Base-by-base conservation (phyloP, 2,329 filamentous ascomycete species). In the Bimuria novae-zelandiae region DNA sequence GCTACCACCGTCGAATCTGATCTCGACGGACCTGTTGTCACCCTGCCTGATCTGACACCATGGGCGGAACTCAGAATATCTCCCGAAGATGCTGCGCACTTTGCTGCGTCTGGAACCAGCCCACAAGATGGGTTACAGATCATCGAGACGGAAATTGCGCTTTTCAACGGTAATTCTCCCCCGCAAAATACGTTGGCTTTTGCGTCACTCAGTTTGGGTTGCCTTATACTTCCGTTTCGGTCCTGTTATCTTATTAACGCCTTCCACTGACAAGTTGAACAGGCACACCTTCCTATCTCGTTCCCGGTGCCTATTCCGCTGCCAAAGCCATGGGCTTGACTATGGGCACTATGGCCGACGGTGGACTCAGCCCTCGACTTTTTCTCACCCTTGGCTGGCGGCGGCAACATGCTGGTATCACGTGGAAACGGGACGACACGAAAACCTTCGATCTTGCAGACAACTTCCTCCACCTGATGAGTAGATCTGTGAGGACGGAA, bases 81-180 rank as follows among this genome's bases (percentile, higher is more conserved):
- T 3, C n/a, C 19, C 1, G 40, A 32, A 5, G 40, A 43, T 43
- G 25, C 40, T 1, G 40, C 40, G 1, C 10, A 10, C 11, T 43
- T 43, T 10, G 40, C 40, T 14, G 25, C 40, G 7, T 43, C 25
- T 3, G 40, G 40, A 19, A 25, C 27, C 6, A 43, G 25, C 21
- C 40, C 40, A 4, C 16, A 19, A 21, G 40, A 43, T 12, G 40
- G 40, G n/a, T n/a, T 27, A 10, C 2, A 30, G 2, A 43, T 32
- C 10, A 43, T 43, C 8, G 40, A 27, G 16, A 7, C 40, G 16
- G 40, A 43, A 19, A 2, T 8, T 11, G 40, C 40, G 10, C 25
- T 43, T 7, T 43, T 43, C 25, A 43, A 32, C n/a, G 40, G 40
- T 43, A 21, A n/a, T n/a, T n/a, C n/a, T n/a, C n/a, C n/a, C n/a